Base-by-base conservation (phyloP, 2,329 filamentous ascomycete genomes). In the Didymella keratinophila region DNA sequence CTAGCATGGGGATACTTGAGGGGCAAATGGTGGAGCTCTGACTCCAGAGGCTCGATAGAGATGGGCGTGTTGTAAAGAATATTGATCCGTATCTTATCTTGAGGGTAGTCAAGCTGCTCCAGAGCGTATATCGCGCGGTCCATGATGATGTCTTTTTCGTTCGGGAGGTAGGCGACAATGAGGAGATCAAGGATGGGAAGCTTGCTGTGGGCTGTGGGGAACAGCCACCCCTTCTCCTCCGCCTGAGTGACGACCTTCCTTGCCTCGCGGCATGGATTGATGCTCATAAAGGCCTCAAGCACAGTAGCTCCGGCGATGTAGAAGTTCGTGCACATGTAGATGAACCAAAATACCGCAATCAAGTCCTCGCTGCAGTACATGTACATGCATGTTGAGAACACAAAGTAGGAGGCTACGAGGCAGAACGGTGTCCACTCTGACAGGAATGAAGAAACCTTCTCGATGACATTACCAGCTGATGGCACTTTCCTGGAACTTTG, bases 91-190 rank as follows among this genome's bases (percentile, higher is more conserved):
- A 82, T 77, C 60, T 78, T 80, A 45, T 81, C 76, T 41, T 68
- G 68, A 1, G 81, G 80, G 51, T 83, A 83, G 9, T 78, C 70
- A 21, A 83, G 75, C 59, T 82, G 78, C 55, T 82, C 77, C 37
- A 82, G 68, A 3, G 79, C 78, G 61, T 82, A 82, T 25, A 79
- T 68, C 14, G 80, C 75, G 9, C 80, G 78, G 46, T 81, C 80
- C 66, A 81, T 75, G 62, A 83, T 81, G 51, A 83, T 83, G 50
- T 82, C 79, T 65, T 81, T 73, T 64, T 83, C 81, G 56, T 83
- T 83, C 5, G 81, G 81, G n/a, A 83, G 71, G 61, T 83, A 83
- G 14, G 81, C 81, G 2, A 83, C 81, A 52, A 83, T 81, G 52
- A 82, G 71, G 39, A 83, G 69, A 59, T 83, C 81, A 18, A 83